Base-by-base conservation (phyloP, 345 rosid genomes). In the Conringia planisiliqua region DNA sequence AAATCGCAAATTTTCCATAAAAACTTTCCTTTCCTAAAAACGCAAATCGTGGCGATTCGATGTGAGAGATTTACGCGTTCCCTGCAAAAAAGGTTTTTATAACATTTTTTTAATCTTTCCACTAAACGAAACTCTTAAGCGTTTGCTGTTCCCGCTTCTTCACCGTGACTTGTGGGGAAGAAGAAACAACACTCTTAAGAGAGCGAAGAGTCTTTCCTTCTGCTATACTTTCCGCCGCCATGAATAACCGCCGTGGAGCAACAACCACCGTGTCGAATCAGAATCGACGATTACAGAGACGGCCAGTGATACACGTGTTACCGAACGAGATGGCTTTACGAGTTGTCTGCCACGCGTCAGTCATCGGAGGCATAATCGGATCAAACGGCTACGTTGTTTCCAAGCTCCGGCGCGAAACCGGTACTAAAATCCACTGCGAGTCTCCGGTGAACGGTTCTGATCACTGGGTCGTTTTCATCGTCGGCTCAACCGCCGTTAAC, bases 281-380 rank as follows among this genome's bases (percentile, higher is more conserved):
- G 27, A 72, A 47, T 35, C 74, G 40, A 14, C 74, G 68, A 10
- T 20, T 33, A 32, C 82, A 35, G 18, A 48, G 55, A 1, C 77
- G 77, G 0, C 58, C 13, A 24, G 57, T 66, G 30, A 73, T 68
- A 14, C 61, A 78, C 50, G 61, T 72, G 13, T 50, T 59, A 32
- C 76, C 80, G 0, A 82, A 75, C 17, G 77, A 80, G 50, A 71
- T 77, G 12, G 68, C 83, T 0, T 48, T 85, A 27, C 84, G 89
- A 55, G 56, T 85, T 10, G 74, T 82, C 20, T 85, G 89, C 64
- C 85, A 78, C 56, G 72, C 58, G 13, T 80, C 85, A 22, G 77
- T 67, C 4, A 32, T 82, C 44, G 82, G 84, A 0, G 85, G 85
- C 5, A 59, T 85, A 17, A 73, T 85, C 77, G 89, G 89, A 24